These are phyloP conservation scores for Solidago caesia DNA, from an alignment of 129 eudicot species.

Conservation along the genomic window DNA sequence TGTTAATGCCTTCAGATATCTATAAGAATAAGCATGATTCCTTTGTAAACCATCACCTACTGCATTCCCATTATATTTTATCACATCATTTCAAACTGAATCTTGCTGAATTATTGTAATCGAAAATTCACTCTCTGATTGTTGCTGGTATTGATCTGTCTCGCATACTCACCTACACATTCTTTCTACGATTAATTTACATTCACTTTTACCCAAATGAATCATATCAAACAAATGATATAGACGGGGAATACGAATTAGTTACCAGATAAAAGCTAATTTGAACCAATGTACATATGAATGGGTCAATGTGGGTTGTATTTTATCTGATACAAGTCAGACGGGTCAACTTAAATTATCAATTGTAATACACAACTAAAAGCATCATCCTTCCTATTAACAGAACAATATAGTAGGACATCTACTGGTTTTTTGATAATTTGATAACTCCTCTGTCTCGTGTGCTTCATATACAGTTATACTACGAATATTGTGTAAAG, in stretches of 20 bases:
- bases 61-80: slow-evolving; percentile 32
- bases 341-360: too few relatives aligned
- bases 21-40: slow-evolving; percentile 18
- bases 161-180: slow-evolving; percentile 49
- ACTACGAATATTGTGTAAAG: too few relatives aligned
- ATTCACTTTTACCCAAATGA: slow-evolving; percentile 14
- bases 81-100: slow-evolving; percentile 51
- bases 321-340: not conserved
- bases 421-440: too few relatives aligned
- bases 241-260: not conserved
- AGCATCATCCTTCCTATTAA: too few relatives aligned
- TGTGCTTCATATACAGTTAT: too few relatives aligned
- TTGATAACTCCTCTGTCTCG: too few relatives aligned
- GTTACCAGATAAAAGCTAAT: not conserved
- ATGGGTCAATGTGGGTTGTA: not conserved
- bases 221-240: slow-evolving; percentile 10
- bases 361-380: too few relatives aligned
- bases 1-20: not conserved
- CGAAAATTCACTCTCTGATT: slow-evolving; percentile 21
- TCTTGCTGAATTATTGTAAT: slow-evolving; percentile 28
- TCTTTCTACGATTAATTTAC: slow-evolving; percentile 24
- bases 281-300: not conserved
- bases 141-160: slow-evolving; percentile 33
- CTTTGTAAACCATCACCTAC: slow-evolving; percentile 30
- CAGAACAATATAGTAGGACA: too few relatives aligned